Percentiles rank a stretch among this genome's conserved stretches.
These are phyloP conservation scores for Hypoxylon cercidicola DNA, from an alignment of 495 filamentous ascomycete species.

Conservation along the genomic window DNA sequence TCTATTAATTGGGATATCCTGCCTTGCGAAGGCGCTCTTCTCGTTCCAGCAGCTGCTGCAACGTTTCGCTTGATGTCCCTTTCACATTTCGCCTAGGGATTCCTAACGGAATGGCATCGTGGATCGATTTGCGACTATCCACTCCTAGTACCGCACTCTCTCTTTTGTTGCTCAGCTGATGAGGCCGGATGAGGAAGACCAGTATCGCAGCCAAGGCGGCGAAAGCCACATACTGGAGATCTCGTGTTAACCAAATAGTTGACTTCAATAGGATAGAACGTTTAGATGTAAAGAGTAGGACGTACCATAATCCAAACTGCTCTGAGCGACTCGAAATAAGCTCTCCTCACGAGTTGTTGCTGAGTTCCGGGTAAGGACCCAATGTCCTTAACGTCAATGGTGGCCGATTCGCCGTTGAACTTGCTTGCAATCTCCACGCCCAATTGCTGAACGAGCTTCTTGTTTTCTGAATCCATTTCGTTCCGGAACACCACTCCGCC, in stretches of 20 bases:
- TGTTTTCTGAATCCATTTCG: conserved; percentile 44
- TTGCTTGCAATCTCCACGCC: conserved; percentile 9
- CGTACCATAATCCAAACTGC: conserved; percentile 20
- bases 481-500: conserved; percentile 69
- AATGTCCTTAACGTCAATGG: conserved; percentile 13
- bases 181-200: conserved; percentile 8
- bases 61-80: conserved; percentile 1
- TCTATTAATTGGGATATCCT: background rate
- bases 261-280: background rate
- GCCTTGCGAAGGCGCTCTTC: background rate
- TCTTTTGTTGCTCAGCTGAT: conserved; percentile 13
- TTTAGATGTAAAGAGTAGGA: background rate
- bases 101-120: background rate
- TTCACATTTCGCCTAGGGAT: background rate
- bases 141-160: conserved; percentile 10
- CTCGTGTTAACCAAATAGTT: background rate
- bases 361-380: background rate
- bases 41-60: conserved; percentile 2
- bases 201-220: conserved; percentile 12
- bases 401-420: conserved; percentile 14
- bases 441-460: conserved; percentile 3
- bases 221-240: conserved; percentile 23
- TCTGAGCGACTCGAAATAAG: conserved; percentile 17
- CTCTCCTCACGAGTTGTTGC: conserved; percentile 10
- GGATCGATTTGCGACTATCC: conserved; percentile 4